These are phyloP conservation scores for Fragilaria crotonensis DNA, from an alignment of 108 stramenopile genomes.

Conservation along the genomic window DNA sequence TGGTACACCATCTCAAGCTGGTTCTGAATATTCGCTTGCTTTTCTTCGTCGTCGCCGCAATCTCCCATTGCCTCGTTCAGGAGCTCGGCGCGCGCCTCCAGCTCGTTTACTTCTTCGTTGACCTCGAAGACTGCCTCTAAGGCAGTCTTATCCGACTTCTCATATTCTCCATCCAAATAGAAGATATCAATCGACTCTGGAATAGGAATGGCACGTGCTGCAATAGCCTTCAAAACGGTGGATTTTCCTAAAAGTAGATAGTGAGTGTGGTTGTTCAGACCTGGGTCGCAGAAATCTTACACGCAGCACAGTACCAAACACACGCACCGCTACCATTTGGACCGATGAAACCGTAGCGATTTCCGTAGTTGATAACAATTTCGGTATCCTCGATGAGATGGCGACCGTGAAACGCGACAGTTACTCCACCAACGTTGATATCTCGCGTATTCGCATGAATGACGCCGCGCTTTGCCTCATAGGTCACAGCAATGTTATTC, in stretches of 20 bases:
- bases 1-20: slow-evolving; percentile 82
- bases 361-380: slow-evolving; percentile 89
- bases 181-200: slow-evolving; percentile 95
- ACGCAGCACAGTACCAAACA: slow-evolving; percentile 27
- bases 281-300: slow-evolving; percentile 17
- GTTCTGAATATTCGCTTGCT: slow-evolving; percentile 63
- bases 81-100: slow-evolving; percentile 83
- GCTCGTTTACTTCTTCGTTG: slow-evolving; percentile 79
- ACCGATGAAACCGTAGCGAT: slow-evolving; percentile 89
- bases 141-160: slow-evolving; percentile 91
- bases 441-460: slow-evolving; percentile 88
- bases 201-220: slow-evolving; percentile 93
- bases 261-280: slow-evolving; percentile 22
- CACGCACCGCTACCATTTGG: slow-evolving; percentile 43
- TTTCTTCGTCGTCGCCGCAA: slow-evolving; percentile 78
- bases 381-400: slow-evolving; percentile 83
- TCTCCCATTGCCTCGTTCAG: slow-evolving; percentile 89
- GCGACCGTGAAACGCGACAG: slow-evolving; percentile 90
- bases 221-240: slow-evolving; percentile 95
- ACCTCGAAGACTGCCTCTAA: slow-evolving; percentile 93
- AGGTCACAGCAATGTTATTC: slow-evolving; percentile 78
- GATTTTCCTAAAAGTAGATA: too few species aligned
- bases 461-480: slow-evolving; percentile 61
- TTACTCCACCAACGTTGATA: slow-evolving; percentile 94
- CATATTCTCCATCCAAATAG: slow-evolving; percentile 93